phyloP scores from a whole-genome alignment of 164 flowering plant genomes.

The Aristolochia contorta region DNA sequence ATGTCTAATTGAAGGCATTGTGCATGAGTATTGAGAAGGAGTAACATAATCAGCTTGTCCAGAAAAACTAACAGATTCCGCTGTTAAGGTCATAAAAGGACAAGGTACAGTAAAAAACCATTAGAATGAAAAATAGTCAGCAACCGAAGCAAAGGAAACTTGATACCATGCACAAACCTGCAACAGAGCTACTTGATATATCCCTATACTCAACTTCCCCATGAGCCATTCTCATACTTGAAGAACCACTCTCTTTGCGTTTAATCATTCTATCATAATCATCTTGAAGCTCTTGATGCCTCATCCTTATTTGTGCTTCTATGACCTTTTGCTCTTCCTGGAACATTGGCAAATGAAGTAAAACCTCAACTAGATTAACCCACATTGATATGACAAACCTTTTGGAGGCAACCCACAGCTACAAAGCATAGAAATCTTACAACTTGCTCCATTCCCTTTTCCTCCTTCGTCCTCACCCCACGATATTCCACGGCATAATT shows the following conservation, averaged over 20 bases:
- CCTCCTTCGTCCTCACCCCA: slow-evolving; percentile 84
- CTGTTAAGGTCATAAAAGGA: slow-evolving; percentile 19
- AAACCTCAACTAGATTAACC: too few species aligned
- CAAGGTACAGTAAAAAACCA: neutral
- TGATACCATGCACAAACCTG: slow-evolving; percentile 24
- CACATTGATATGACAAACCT: too few species aligned
- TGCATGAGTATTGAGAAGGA: slow-evolving; percentile 31
- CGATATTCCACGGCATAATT: slow-evolving; percentile 95
- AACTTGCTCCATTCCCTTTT: slow-evolving; percentile 83
- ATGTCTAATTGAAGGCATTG: slow-evolving; percentile 25
- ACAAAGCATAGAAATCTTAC: slow-evolving; percentile 33
- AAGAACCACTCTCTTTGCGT: slow-evolving; percentile 44
- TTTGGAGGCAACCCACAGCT: too few species aligned
- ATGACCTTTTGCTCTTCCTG: slow-evolving; percentile 97
- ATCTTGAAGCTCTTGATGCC: slow-evolving; percentile 74
- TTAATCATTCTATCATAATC: slow-evolving; percentile 72
- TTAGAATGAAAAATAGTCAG: neutral
- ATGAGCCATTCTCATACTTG: slow-evolving; percentile 23
- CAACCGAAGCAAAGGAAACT: neutral
- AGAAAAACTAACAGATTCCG: slow-evolving; percentile 29
- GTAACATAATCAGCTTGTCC: slow-evolving; percentile 44
- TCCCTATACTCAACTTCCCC: slow-evolving; percentile 31
- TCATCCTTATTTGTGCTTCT: slow-evolving; percentile 94
- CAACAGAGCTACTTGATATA: slow-evolving; percentile 27
- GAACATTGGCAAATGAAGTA: neutral